Evolutionary conservation across 441 rosid species (phyloP), one percentile per base, ranked within the genome.

Genomic region (Populus tomentosa): DNA sequence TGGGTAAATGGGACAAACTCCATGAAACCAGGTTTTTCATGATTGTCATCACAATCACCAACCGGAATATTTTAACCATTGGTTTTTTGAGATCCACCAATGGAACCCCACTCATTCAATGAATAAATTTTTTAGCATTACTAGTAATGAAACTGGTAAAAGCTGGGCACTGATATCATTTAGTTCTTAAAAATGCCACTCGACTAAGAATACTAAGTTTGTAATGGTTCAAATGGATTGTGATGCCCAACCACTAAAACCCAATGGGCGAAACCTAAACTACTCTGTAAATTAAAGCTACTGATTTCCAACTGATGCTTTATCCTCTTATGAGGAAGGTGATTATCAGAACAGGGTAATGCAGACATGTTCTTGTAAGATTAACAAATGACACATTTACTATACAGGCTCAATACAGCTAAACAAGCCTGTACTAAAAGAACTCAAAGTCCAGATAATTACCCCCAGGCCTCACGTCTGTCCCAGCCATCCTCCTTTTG

Each of bases 381-480:
- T 83, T 64, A 81, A 82, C 75, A 56, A 81, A 71, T 67, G 65
- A 61, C 28, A 75, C 56, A 67, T 66, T 36, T 80, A 78, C 75
- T 40, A 40, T 10, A 11, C 46, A 40, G 46, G 46, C 46, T 40
- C 14, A 82, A 79, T 69, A 82, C 62, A 77, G 76, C 77, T 68
- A 30, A 38, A 67, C 79, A 67, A 78, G 70, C 80, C 77, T 72
- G 70, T 32, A 72, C 86, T 90, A 96, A 82, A 96, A 96, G 86
- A 96, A 96, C 90, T 96, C 99, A 10, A 95, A 95, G 88, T 95
- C 99, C 78, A 95, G 94, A 89, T 83, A 95, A 84, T 94, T 91
- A 86, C 97, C 97, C 21, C 89, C 97, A 21, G 98, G 77, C 84
- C 90, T 94, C 82, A 85, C 64, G 53, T 90, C 97, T 32, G 88